Evolutionary conservation across 2,329 filamentous ascomycete genomes (phyloP).

Genomic region (Botrytis fabae): DNA sequence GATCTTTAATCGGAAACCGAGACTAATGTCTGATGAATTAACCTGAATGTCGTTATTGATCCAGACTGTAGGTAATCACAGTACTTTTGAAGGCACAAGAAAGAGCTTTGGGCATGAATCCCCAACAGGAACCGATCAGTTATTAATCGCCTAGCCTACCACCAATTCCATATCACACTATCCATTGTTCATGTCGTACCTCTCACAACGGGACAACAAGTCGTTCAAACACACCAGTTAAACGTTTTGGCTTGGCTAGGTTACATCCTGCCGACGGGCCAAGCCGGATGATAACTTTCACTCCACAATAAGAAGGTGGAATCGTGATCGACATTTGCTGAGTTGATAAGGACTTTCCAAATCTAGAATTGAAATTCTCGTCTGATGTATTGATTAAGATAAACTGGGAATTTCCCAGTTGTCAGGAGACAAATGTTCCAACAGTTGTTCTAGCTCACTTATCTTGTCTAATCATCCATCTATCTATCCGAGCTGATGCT

Average conservation of each 20-base stretch:
- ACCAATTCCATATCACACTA: background rate
- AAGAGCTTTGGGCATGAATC: background rate
- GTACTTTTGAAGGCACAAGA: background rate
- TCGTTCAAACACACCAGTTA: background rate
- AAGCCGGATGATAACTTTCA: background rate
- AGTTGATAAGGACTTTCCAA: background rate
- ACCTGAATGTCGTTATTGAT: background rate
- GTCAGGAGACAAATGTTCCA: background rate
- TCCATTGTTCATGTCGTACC: too few relatives aligned
- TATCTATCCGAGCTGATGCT: conserved; percentile 3
- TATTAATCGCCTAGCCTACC: background rate
- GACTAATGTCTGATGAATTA: rapidly evolving
- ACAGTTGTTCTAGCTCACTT: background rate
- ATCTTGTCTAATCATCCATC: background rate
- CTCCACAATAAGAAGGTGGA: conserved; percentile 9
- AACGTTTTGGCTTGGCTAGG: background rate
- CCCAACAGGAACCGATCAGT: background rate
- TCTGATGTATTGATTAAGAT: background rate
- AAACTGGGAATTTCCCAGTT: background rate
- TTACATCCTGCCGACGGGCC: background rate
- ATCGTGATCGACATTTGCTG: background rate
- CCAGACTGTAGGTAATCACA: background rate
- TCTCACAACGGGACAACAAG: too few relatives aligned
- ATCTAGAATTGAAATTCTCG: background rate
- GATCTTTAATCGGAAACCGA: background rate